These are phyloP conservation scores for Ophiostoma sp. DNA, from an alignment of 2,329 filamentous ascomycete species.

Conservation along the genomic window DNA sequence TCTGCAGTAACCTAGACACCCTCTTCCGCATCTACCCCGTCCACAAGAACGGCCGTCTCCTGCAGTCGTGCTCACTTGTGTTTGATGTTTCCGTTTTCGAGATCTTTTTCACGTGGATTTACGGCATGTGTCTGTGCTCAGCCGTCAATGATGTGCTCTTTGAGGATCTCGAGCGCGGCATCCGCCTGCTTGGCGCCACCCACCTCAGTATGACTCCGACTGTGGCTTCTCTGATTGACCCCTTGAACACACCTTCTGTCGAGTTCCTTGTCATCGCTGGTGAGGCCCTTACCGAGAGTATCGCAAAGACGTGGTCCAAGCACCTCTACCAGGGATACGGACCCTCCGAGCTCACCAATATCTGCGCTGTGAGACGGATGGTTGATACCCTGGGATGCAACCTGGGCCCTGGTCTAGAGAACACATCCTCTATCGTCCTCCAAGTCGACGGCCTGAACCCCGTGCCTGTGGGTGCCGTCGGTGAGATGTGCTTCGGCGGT, in stretches of 20 bases:
- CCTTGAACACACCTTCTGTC: constrained; percentile 75
- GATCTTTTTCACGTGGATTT: constrained; percentile 93
- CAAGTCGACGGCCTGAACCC: constrained; percentile 42
- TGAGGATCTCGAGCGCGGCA: constrained; percentile 70
- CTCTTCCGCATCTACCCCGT: constrained; percentile 68
- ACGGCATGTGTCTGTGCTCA: constrained; percentile 77
- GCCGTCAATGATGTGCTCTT: constrained; percentile 80
- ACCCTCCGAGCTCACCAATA: constrained; percentile 81
- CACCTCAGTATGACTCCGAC: constrained; percentile 91
- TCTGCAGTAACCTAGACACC: constrained; percentile 86
- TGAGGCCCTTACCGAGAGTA: constrained; percentile 70
- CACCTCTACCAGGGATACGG: constrained; percentile 77
- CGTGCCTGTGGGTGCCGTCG: constrained; percentile 65
- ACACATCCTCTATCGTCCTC: constrained; percentile 69
- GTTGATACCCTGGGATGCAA: constrained; percentile 59
- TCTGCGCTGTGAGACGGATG: constrained; percentile 70
- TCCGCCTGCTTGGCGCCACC: constrained; percentile 68
- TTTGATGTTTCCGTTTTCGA: constrained; percentile 92
- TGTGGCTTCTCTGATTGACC: constrained; percentile 70
- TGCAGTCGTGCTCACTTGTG: constrained; percentile 91
- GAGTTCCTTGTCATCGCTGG: constrained; percentile 91
- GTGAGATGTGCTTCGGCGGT: constrained; percentile 83
- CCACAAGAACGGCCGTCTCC: constrained; percentile 60
- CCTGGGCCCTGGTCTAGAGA: constrained; percentile 67
- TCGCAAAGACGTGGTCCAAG: constrained; percentile 63